Base-by-base conservation (phyloP, 2,329 filamentous ascomycete species). In the Endothia cerciana region DNA sequence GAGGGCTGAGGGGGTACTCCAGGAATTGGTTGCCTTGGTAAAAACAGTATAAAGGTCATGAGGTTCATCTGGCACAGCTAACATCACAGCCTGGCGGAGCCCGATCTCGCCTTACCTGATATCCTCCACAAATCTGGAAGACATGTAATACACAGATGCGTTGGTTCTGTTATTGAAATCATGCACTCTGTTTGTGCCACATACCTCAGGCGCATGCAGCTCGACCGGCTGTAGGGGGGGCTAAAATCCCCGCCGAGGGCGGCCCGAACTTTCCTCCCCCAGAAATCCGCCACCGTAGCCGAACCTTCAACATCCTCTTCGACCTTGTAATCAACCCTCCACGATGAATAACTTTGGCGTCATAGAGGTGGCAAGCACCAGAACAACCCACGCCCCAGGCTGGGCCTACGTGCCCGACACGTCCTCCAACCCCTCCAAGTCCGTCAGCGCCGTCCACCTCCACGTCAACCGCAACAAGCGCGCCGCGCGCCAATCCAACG, bases 401-500 rank as follows among this genome's bases (percentile, higher is more conserved):
- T 98, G 93, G 91, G 93, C 93, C 15, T 97, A 97, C 76, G 92
- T 97, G 1, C 89, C 93, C 38, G 92, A 97, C 74, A 89, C 86
- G 64, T 83, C 87, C 64, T 83, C 85, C 11, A 83, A 85, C 70
- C 76, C 80, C 60, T 75, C 82, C 62, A 82, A 83, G 38, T 65
- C 62, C 49, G 65, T 66, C 33, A 64, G 65, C 7, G 67, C 67
- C 40, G 64, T 68, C 51, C 67, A 69, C 67, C 78, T 81, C 69
- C 78, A 77, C 68, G 83, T 80, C 66, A 78, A 80, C 70, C 86
- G 84, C 82, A 85, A 91, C 69, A 97, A 96, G 79, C 90, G 93
- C 73, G 89, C 87, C 38, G 85, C 87, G 25, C 85, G 91, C 69
- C 86, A 83, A 72, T 77, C 84, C 67, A 81, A 81, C 4, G 81